Conservation (phyloP, 2,329 filamentous ascomycete genomes). For the Verticillium tricorpus region DNA sequence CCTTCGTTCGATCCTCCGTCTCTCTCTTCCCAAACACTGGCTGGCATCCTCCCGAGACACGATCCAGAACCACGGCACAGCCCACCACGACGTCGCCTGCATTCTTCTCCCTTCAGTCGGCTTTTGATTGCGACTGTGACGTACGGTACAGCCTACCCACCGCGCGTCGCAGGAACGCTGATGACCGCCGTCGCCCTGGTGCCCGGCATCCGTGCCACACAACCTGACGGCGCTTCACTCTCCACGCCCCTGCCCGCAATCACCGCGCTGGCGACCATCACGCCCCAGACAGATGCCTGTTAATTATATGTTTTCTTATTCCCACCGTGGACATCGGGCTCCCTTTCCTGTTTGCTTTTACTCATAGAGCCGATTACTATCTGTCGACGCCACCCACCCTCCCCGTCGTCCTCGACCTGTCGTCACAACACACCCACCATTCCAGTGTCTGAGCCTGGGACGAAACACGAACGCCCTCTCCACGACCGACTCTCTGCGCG, state of each 20-base stretch:
- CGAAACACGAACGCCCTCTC: neutral
- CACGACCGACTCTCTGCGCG: neutral
- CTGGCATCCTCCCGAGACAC: neutral
- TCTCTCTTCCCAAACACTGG: neutral
- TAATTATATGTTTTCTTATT: neutral
- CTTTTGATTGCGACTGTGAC: neutral
- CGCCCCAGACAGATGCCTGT: neutral
- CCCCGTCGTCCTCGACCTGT: neutral
- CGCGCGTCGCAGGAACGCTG: neutral
- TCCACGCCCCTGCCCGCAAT: neutral
- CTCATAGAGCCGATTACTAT: neutral
- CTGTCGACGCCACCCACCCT: neutral
- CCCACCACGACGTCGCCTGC: no score
- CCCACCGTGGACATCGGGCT: neutral
- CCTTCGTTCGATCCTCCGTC: neutral
- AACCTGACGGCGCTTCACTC: neutral
- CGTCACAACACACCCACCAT: neutral
- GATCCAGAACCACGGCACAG: neutral
- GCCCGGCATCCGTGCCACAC: neutral
- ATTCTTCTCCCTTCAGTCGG: neutral
- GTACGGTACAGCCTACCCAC: neutral
- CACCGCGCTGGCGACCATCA: neutral
- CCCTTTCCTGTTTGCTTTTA: neutral
- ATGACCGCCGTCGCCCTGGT: neutral
- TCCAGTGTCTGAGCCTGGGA: neutral